Evolutionary conservation across 2,329 filamentous ascomycete species (phyloP).

Genomic region (Fonsecaea monophora): DNA sequence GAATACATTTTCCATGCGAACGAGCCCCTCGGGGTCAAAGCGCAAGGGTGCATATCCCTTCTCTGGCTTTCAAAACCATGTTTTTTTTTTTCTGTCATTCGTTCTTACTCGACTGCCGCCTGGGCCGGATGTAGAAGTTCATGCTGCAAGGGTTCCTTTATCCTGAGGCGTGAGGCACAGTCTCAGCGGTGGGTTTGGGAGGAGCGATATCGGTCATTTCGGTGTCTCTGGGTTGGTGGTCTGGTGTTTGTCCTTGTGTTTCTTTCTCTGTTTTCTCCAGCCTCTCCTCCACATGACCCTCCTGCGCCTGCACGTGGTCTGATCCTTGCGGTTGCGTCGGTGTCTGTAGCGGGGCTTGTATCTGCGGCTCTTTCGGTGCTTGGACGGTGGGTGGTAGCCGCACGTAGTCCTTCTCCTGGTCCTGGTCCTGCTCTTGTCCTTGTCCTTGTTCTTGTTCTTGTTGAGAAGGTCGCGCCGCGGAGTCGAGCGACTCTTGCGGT

Average conservation of each 20-base stretch:
- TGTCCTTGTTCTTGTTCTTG: not conserved
- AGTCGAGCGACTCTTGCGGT: not conserved
- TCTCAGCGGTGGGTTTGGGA: too few species aligned
- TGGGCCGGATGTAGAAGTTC: not conserved
- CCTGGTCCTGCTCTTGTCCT: not conserved
- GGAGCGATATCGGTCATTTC: too few species aligned
- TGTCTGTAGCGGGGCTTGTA: not conserved
- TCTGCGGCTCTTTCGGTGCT: not conserved
- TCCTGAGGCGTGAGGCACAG: not conserved
- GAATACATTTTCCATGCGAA: too few species aligned
- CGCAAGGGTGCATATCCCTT: too few species aligned
- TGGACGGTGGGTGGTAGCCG: too few species aligned
- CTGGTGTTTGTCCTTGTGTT: too few species aligned
- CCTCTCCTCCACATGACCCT: not conserved
- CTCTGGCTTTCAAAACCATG: too few species aligned
- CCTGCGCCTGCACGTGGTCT: not conserved
- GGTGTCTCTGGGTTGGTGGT: too few species aligned
- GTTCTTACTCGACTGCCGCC: not conserved
- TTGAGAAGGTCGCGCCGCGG: not conserved
- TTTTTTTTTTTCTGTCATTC: too few species aligned
- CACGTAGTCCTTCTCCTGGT: not conserved
- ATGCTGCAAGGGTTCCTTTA: not conserved
- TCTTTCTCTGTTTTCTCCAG: too few species aligned
- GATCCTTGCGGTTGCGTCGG: not conserved
- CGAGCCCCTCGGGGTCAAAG: too few species aligned